phyloP scores from a whole-genome alignment of 2,329 filamentous ascomycete genomes.

The Calonectria pteridis region DNA sequence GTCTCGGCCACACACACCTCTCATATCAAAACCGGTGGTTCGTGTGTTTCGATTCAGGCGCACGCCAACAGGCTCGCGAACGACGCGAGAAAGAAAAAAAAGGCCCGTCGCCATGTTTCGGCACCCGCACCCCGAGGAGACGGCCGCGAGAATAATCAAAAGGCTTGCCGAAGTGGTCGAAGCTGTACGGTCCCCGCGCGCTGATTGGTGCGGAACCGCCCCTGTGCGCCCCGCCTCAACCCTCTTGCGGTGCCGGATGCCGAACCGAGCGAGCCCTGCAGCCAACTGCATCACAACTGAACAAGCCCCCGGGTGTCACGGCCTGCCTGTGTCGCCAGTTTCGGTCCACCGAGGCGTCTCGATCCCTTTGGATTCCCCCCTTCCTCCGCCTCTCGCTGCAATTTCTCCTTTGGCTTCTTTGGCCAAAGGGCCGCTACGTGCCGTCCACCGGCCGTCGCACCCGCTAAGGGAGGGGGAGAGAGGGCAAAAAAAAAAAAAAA shows the following conservation, averaged over 20 bases:
- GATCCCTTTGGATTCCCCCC: background rate
- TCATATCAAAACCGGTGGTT: too few relatives aligned
- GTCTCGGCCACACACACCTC: background rate
- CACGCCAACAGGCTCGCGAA: background rate
- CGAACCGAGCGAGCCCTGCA: conserved; percentile 5
- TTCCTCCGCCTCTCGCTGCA: background rate
- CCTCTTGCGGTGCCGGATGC: conserved; percentile 1
- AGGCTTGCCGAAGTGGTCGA: background rate
- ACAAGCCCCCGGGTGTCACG: background rate
- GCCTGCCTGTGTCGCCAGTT: conserved; percentile 26
- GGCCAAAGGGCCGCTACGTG: background rate
- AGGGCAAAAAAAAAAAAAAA: too few relatives aligned
- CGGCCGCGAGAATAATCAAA: background rate
- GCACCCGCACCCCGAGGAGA: background rate
- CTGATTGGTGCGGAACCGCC: background rate
- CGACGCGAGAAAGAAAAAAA: too few relatives aligned
- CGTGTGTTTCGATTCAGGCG: background rate
- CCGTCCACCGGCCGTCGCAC: background rate
- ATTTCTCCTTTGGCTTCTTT: background rate
- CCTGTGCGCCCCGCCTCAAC: background rate
- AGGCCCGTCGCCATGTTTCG: too few relatives aligned
- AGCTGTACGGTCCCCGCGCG: background rate
- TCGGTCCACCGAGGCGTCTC: background rate
- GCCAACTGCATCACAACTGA: background rate
- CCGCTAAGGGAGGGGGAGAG: background rate